phyloP scores from a whole-genome alignment of 768 basidiomycete species.

The Xanthoconium stramineum region DNA sequence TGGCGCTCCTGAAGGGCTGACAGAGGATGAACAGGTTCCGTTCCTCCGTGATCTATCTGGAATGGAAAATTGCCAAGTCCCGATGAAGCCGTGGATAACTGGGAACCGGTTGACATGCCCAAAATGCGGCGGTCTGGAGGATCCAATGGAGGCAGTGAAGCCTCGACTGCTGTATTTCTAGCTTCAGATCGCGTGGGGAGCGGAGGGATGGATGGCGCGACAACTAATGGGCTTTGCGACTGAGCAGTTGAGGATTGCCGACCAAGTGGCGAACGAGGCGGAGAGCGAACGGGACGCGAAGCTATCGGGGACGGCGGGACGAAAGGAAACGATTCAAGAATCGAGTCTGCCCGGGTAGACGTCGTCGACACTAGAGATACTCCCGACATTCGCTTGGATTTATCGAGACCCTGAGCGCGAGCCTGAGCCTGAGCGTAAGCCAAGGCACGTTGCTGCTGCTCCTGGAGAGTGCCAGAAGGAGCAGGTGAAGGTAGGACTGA shows the following conservation, averaged over 20 bases:
- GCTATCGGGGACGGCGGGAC: slow-evolving; percentile 89
- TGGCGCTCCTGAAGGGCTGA: slow-evolving; percentile 45
- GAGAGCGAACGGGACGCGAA: slow-evolving; percentile 71
- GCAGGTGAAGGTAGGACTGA: slow-evolving; percentile 47
- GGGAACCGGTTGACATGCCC: slow-evolving; percentile 75
- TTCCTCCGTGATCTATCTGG: slow-evolving; percentile 68
- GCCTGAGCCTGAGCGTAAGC: slow-evolving; percentile 60
- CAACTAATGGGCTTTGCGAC: slow-evolving; percentile 3
- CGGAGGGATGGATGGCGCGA: not conserved
- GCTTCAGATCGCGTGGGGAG: not conserved
- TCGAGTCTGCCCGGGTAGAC: slow-evolving; percentile 77
- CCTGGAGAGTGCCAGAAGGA: slow-evolving; percentile 44
- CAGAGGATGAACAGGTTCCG: slow-evolving; percentile 33
- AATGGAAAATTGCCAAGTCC: slow-evolving; percentile 86
- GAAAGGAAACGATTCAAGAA: slow-evolving; percentile 84
- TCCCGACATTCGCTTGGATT: slow-evolving; percentile 51
- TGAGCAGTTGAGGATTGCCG: slow-evolving; percentile 48
- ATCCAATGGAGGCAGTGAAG: slow-evolving; percentile 35
- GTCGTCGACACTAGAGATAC: slow-evolving; percentile 65
- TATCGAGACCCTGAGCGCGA: slow-evolving; percentile 49
- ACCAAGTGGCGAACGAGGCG: slow-evolving; percentile 68
- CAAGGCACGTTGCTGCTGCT: slow-evolving; percentile 65
- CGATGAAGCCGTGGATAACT: slow-evolving; percentile 72
- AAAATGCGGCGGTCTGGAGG: slow-evolving; percentile 56
- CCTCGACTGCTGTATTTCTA: slow-evolving; percentile 24